phyloP scores from a whole-genome alignment of 2,329 filamentous ascomycete species.

The Trichocomaceae sp. region DNA sequence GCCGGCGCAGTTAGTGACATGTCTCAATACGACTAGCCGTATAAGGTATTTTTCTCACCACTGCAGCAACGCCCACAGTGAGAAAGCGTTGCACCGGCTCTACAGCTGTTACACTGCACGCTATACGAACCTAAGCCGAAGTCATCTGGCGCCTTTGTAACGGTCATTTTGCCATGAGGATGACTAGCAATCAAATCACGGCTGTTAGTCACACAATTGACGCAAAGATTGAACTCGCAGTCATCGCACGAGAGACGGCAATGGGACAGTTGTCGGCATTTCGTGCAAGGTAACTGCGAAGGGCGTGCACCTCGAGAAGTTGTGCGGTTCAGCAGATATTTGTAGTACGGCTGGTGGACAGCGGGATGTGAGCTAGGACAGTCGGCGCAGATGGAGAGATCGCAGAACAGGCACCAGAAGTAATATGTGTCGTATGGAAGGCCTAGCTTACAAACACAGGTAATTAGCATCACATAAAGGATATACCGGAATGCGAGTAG shows the following conservation, averaged over 20 bases:
- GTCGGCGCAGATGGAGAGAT: constrained; percentile 10
- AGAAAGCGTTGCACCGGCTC: constrained; percentile 8
- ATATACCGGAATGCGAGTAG: too few species aligned
- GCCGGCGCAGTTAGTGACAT: background rate
- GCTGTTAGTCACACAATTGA: constrained; percentile 8
- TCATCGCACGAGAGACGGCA: constrained; percentile 6
- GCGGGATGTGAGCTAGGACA: constrained; percentile 8
- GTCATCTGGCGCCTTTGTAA: constrained; percentile 10
- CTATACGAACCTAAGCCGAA: constrained; percentile 5
- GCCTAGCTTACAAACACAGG: background rate
- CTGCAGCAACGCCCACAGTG: constrained; percentile 11
- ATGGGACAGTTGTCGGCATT: constrained; percentile 12
- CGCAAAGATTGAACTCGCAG: constrained; percentile 11
- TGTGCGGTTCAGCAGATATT: constrained; percentile 9
- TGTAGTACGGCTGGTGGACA: constrained; percentile 10
- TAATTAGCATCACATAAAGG: background rate
- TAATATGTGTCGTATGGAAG: constrained; percentile 11
- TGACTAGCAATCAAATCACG: constrained; percentile 8
- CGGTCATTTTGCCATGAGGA: constrained; percentile 8
- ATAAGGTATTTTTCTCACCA: background rate
- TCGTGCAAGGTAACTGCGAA: constrained; percentile 2
- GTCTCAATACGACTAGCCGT: background rate
- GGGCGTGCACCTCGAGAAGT: constrained; percentile 8
- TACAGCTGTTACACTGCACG: constrained; percentile 8
- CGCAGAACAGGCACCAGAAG: constrained; percentile 12